These are phyloP conservation scores for Teratosphaeria zuluensis DNA, from an alignment of 2,329 filamentous ascomycete species.

Conservation along the genomic window DNA sequence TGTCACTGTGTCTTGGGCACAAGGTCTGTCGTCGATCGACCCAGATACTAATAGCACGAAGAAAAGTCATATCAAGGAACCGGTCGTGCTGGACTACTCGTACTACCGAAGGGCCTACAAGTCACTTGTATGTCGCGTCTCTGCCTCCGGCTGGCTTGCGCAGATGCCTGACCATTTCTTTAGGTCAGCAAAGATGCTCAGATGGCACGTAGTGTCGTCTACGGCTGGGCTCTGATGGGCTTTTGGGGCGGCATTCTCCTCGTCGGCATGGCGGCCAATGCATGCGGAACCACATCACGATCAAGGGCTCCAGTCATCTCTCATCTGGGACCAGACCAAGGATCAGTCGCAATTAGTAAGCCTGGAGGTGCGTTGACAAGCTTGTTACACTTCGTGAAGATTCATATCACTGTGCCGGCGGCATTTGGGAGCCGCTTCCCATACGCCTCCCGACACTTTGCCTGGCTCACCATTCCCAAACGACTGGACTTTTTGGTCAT, in stretches of 20 bases:
- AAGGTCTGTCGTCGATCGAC: not conserved
- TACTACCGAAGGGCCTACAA: not conserved
- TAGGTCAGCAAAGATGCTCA: not conserved
- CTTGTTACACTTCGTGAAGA: not conserved
- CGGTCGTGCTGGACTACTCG: not conserved
- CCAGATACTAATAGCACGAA: not conserved
- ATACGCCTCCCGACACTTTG: not conserved
- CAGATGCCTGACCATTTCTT: not conserved
- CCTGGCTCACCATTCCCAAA: not conserved
- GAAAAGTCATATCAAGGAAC: not conserved
- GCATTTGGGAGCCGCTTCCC: not conserved
- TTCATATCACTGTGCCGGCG: not conserved
- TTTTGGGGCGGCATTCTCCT: not conserved
- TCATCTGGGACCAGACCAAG: not conserved
- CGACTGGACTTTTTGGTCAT: not conserved
- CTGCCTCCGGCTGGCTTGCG: not conserved
- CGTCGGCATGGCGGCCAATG: not conserved
- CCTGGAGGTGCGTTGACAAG: not conserved
- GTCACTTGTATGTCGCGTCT: not conserved
- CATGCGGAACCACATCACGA: not conserved
- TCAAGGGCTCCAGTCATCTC: not conserved
- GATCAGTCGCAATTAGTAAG: not conserved
- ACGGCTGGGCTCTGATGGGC: not conserved
- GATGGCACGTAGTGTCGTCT: not conserved
- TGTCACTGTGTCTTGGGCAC: not conserved